These are phyloP conservation scores for Acorus gramineus DNA, from an alignment of 106 monocot species.

Conservation along the genomic window DNA sequence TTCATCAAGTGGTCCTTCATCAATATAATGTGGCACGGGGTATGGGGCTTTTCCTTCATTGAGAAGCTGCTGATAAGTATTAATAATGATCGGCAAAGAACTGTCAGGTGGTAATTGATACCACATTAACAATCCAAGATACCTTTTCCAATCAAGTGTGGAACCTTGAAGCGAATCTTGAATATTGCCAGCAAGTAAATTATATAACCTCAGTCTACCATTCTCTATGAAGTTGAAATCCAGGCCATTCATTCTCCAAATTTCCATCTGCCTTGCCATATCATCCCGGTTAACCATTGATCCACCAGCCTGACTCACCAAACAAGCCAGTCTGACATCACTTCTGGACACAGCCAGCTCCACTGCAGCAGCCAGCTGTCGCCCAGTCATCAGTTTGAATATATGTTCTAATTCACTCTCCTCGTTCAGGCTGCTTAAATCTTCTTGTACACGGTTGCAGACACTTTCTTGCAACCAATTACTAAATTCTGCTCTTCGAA, in stretches of 20 bases:
- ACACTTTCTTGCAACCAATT: conserved; percentile 93
- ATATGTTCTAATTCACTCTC: conserved; percentile 62
- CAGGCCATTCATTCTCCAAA: conserved; percentile 82
- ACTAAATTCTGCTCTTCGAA: conserved; percentile 89
- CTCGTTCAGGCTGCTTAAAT: conserved; percentile 59
- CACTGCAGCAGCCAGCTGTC: conserved; percentile 75
- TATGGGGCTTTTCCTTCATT: conserved; percentile 73
- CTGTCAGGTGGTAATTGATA: conserved; percentile 82
- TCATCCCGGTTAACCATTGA: conserved; percentile 78
- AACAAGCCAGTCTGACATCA: conserved; percentile 75
- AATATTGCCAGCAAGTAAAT: conserved; percentile 85
- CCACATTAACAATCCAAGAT: conserved; percentile 81
- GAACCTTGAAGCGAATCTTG: conserved; percentile 45
- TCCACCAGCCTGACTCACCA: conserved; percentile 80
- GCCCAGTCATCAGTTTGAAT: conserved; percentile 59
- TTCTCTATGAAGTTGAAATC: conserved; percentile 83
- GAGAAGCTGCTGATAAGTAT: conserved; percentile 73
- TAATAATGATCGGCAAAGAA: conserved; percentile 47
- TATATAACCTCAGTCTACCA: conserved; percentile 67
- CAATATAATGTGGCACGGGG: conserved; percentile 88
- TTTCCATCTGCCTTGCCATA: conserved; percentile 64
- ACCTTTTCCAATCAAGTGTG: conserved; percentile 89
- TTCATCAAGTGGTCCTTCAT: conserved; percentile 73
- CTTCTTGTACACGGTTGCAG: conserved; percentile 77
- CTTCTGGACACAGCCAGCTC: conserved; percentile 81